Evolutionary conservation across 345 rosid genomes (phyloP).

Genomic region (Citrus maxima): DNA sequence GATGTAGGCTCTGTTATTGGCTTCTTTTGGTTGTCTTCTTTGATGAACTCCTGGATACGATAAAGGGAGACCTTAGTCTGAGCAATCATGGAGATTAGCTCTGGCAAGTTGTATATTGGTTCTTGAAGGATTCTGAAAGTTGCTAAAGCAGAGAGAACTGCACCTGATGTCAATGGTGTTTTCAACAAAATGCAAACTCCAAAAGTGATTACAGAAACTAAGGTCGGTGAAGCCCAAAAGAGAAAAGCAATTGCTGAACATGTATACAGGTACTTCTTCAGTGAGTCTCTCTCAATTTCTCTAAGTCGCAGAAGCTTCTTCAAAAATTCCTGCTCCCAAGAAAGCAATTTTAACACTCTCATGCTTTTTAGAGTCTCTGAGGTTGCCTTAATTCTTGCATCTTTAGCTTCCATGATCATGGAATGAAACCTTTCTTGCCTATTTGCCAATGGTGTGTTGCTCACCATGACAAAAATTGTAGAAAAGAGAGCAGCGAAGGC

Average conservation of each 20-base stretch:
- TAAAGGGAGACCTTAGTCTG: constrained; percentile 57
- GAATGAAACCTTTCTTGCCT: constrained; percentile 52
- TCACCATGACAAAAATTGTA: constrained; percentile 55
- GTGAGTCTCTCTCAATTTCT: constrained; percentile 43
- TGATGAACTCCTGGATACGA: constrained; percentile 36
- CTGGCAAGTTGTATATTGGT: constrained; percentile 59
- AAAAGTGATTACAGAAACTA: constrained; percentile 51
- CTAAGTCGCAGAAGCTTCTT: constrained; percentile 49
- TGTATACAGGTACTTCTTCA: constrained; percentile 51
- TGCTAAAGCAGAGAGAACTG: constrained; percentile 58
- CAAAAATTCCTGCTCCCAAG: constrained; percentile 47
- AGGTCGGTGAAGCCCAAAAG: constrained; percentile 60
- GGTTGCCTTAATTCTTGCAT: constrained; percentile 42
- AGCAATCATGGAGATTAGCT: constrained; percentile 55
- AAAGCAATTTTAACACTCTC: constrained; percentile 51
- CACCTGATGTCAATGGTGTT: constrained; percentile 43
- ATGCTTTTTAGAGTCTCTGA: constrained; percentile 59
- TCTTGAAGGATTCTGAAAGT: constrained; percentile 62
- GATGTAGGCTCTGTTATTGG: constrained; percentile 6
- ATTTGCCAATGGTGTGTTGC: constrained; percentile 63
- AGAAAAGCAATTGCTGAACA: constrained; percentile 58
- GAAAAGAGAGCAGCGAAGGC: constrained; percentile 48
- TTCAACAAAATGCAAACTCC: constrained; percentile 45
- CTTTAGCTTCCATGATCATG: constrained; percentile 56
- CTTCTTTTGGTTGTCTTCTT: constrained; percentile 47